Percentiles rank a stretch among this genome's conserved stretches.
Conservation (phyloP, 306 rosid species). For the Lagenaria siceraria region DNA sequence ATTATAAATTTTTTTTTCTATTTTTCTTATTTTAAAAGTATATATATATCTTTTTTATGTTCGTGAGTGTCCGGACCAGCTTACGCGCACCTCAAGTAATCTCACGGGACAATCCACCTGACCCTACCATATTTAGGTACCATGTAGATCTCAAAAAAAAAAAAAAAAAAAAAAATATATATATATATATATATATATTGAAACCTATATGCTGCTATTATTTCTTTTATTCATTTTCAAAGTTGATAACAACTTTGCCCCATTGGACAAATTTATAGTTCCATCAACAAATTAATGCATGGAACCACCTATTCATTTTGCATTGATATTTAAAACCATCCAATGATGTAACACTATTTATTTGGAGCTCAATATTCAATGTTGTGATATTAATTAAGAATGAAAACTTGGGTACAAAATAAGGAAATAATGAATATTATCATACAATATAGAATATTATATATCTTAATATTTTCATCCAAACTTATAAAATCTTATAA, state of each 20-base stretch:
- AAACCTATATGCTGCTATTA: background rate
- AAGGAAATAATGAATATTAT: too few relatives aligned
- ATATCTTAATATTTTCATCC: too few relatives aligned
- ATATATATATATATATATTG: too few relatives aligned
- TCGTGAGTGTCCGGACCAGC: too few relatives aligned
- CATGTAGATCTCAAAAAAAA: too few relatives aligned
- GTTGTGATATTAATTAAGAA: background rate
- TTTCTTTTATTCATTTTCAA: background rate
- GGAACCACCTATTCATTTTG: background rate
- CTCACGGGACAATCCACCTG: too few relatives aligned
- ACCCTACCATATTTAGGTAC: too few relatives aligned
- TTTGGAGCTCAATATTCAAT: background rate
- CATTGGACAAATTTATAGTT: background rate
- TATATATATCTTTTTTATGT: too few relatives aligned
- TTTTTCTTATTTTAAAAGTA: background rate
- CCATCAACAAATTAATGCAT: background rate
- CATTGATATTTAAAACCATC: background rate
- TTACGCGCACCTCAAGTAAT: too few relatives aligned
- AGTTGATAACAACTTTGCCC: background rate
- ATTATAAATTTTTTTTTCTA: background rate
- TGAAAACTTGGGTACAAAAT: background rate
- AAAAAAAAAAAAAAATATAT: too few relatives aligned
- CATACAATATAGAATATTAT: too few relatives aligned
- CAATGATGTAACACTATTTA: background rate
- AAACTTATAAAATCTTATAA: too few relatives aligned